A percentile compares a stretch with the other conserved stretches of the same genome.
These are phyloP conservation scores for Eutypa lata DNA, from an alignment of 2,329 filamentous ascomycete genomes.

Conservation along the genomic window DNA sequence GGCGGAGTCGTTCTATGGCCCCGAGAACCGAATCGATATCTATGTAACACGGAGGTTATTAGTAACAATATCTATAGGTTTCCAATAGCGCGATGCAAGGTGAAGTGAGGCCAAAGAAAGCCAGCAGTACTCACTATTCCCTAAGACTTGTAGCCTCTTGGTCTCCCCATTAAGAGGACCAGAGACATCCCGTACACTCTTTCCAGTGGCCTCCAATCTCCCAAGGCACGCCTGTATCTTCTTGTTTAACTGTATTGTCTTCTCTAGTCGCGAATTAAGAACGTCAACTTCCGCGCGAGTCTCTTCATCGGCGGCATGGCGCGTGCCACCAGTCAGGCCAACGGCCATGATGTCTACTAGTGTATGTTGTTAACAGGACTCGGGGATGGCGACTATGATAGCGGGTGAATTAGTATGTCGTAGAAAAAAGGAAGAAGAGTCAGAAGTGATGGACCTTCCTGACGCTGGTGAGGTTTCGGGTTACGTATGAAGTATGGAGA, in stretches of 20 bases:
- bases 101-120: neutral
- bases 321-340: conserved; percentile 38
- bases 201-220: conserved; percentile 81
- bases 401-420: neutral
- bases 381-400: neutral
- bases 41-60: conserved; percentile 29
- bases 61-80: conserved; percentile 7
- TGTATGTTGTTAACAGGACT: neutral
- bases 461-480: no score
- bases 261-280: conserved; percentile 73
- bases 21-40: conserved; percentile 83
- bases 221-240: conserved; percentile 89
- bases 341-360: conserved; percentile 43
- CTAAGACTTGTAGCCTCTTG: conserved; percentile 81
- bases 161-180: conserved; percentile 93
- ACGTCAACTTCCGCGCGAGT: conserved; percentile 68
- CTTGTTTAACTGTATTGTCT: conserved; percentile 89
- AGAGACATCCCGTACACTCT: conserved; percentile 87
- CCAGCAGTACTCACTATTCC: conserved; percentile 58
- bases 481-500: neutral
- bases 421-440: neutral
- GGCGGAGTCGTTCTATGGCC: conserved; percentile 83
- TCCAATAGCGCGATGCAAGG: neutral
- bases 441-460: no score
- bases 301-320: conserved; percentile 61